These are phyloP conservation scores for Trichocladium uniseriatum DNA, from an alignment of 495 filamentous ascomycete species.

Conservation along the genomic window DNA sequence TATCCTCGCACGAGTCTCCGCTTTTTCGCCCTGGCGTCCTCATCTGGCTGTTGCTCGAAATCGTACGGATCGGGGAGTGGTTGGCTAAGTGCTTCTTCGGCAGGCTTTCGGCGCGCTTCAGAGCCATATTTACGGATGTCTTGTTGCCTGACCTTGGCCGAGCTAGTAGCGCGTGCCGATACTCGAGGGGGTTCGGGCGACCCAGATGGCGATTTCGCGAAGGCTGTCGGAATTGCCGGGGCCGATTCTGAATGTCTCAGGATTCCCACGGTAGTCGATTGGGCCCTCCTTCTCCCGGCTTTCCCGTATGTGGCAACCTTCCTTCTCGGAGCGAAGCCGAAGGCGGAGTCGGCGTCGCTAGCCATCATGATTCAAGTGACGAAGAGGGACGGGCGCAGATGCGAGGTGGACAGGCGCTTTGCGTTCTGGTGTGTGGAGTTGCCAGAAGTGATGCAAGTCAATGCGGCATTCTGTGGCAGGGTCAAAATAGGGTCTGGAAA, in stretches of 20 bases:
- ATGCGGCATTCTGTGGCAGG: neutral
- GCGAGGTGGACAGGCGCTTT: neutral
- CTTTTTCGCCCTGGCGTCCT: conserved; percentile 16
- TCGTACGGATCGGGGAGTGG: conserved; percentile 15
- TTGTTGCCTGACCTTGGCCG: conserved; percentile 6
- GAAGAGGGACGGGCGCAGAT: neutral
- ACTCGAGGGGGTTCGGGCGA: conserved; percentile 17
- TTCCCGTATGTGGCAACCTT: conserved; percentile 36
- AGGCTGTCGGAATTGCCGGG: conserved; percentile 6
- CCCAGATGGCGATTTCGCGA: conserved; percentile 6
- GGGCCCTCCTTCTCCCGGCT: conserved; percentile 21
- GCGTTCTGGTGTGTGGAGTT: neutral
- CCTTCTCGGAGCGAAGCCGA: conserved; percentile 30
- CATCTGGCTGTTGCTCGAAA: conserved; percentile 13
- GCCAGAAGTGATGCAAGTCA: neutral
- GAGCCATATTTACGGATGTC: conserved; percentile 3
- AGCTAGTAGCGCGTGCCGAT: neutral
- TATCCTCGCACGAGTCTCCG: conserved; percentile 18
- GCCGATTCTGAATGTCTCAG: conserved; percentile 12
- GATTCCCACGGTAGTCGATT: conserved; percentile 13
- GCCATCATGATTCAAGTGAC: conserved; percentile 21
- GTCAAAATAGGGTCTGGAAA: neutral
- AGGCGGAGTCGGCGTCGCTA: conserved; percentile 27
- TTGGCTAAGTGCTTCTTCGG: conserved; percentile 20
- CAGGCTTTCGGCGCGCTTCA: neutral